Percentiles rank a stretch among this genome's conserved stretches.
Conservation (phyloP, 441 rosid genomes). For the Pelargonium myrrhifolium region DNA sequence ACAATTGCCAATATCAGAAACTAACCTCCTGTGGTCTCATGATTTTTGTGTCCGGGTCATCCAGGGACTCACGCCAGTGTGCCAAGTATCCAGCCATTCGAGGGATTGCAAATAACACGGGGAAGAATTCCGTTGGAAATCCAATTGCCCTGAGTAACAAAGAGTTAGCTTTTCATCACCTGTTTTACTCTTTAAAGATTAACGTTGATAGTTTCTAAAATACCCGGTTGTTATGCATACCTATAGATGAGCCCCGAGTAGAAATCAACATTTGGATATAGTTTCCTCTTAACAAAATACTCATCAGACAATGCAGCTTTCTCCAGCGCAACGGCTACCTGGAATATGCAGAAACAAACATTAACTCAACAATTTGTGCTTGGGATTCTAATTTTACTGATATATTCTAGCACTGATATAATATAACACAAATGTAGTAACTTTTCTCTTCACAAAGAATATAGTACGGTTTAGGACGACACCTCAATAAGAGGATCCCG, state of each 20-base stretch:
- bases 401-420: no score
- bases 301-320: slow-evolving; percentile 91
- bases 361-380: background rate
- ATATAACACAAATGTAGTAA: no score
- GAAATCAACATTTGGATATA: slow-evolving; percentile 97
- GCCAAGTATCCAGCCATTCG: slow-evolving; percentile 97
- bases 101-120: slow-evolving; percentile 90
- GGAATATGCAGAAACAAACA: slow-evolving; percentile 18
- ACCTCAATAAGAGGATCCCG: slow-evolving; percentile 98
- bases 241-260: slow-evolving; percentile 92
- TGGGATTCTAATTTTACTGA: no score
- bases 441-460: no score
- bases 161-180: background rate
- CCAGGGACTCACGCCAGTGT: slow-evolving; percentile 92
- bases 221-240: slow-evolving; percentile 27
- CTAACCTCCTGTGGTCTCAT: slow-evolving; percentile 96
- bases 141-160: slow-evolving; percentile 75
- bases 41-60: slow-evolving; percentile 95
- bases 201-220: no score
- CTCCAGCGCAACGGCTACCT: slow-evolving; percentile 96
- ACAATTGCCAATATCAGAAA: background rate
- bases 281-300: slow-evolving; percentile 78
- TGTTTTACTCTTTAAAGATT: background rate
- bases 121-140: slow-evolving; percentile 93
- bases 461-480: slow-evolving; percentile 8